Evolutionary conservation across 306 rosid species (phyloP).

Genomic region (Cyclanthera cordifolia): DNA sequence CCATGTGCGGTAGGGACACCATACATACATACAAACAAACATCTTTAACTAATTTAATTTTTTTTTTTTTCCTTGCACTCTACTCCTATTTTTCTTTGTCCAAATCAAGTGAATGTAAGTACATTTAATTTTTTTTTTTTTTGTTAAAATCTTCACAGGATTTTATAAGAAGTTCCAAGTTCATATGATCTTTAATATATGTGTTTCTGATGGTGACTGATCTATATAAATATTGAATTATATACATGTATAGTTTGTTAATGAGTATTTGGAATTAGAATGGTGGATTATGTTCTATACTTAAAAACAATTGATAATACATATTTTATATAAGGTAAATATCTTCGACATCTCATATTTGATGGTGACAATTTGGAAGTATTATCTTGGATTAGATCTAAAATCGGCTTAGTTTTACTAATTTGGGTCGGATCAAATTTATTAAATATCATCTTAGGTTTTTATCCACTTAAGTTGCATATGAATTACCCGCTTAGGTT

Average conservation of each 20-base stretch:
- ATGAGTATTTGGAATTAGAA: not conserved
- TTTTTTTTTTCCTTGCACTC: not conserved
- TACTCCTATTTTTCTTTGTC: not conserved
- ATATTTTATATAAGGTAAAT: no score
- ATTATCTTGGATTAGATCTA: no score
- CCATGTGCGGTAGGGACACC: constrained; percentile 8
- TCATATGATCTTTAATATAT: not conserved
- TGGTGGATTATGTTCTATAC: no score
- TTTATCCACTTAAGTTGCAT: no score
- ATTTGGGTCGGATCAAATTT: no score
- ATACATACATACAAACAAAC: not conserved
- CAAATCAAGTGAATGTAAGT: not conserved
- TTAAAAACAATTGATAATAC: no score
- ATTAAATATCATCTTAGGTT: no score
- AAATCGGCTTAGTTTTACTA: no score
- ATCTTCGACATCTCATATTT: no score
- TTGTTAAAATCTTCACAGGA: not conserved
- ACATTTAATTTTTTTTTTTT: not conserved
- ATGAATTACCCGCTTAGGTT: no score
- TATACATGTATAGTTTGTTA: not conserved
- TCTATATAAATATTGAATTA: not conserved
- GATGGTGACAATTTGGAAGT: no score
- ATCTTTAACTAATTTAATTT: not conserved
- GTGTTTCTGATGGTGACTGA: not conserved
- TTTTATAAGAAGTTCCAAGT: not conserved